Evolutionary conservation across 768 basidiomycete genomes (phyloP).

Genomic region (Boletus patriciae): DNA sequence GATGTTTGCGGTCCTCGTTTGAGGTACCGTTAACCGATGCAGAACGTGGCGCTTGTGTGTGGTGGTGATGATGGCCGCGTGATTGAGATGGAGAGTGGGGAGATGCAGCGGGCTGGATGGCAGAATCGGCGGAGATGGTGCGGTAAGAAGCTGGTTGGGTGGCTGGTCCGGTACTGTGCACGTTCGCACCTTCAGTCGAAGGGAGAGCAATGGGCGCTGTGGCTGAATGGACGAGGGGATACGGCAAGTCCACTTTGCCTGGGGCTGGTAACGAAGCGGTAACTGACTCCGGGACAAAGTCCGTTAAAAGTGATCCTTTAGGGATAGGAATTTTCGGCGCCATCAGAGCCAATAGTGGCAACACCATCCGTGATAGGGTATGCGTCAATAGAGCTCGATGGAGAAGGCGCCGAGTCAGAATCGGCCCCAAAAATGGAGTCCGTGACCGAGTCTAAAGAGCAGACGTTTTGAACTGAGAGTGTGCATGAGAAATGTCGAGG

Average conservation of each 20-base stretch:
- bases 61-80: slow-evolving; percentile 13
- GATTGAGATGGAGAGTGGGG: slow-evolving; percentile 28
- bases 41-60: slow-evolving; percentile 15
- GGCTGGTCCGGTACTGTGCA: slow-evolving; percentile 8
- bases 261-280: slow-evolving; percentile 28
- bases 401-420: too few species aligned
- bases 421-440: too few species aligned
- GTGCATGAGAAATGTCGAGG: too few species aligned
- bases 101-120: slow-evolving; percentile 4
- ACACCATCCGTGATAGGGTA: too few species aligned
- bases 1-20: slow-evolving; percentile 25
- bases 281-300: slow-evolving; percentile 43
- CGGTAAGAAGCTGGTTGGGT: slow-evolving; percentile 28
- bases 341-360: too few species aligned
- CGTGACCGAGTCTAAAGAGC: too few species aligned
- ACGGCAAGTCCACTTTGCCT: slow-evolving; percentile 16
- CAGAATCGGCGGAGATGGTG: slow-evolving; percentile 28
- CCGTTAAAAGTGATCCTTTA: slow-evolving; percentile 53
- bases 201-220: slow-evolving; percentile 45
- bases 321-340: too few species aligned
- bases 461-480: too few species aligned
- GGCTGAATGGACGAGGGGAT: slow-evolving; percentile 38
- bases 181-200: slow-evolving; percentile 14
- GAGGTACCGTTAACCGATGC: slow-evolving; percentile 16
- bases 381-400: too few species aligned